A percentile compares a stretch with the other conserved stretches of the same genome.
phyloP scores from a whole-genome alignment of 352 stramenopile species.

The Phytopythium litorale region DNA sequence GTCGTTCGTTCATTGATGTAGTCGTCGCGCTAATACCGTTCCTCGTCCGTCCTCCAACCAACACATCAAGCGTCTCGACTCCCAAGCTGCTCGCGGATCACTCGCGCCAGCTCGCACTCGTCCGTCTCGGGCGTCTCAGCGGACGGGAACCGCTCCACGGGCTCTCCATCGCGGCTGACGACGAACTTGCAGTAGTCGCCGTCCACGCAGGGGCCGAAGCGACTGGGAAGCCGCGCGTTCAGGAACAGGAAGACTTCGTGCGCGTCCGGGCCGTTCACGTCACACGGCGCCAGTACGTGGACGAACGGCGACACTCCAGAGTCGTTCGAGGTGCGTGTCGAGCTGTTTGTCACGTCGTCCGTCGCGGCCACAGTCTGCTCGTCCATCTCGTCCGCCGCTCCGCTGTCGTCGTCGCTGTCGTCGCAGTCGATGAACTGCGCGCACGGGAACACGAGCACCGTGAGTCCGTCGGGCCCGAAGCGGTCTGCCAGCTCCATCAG shows the following conservation, averaged over 20 bases:
- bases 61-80: not conserved
- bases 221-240: constrained; percentile 56
- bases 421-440: constrained; percentile 86
- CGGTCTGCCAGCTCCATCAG: constrained; percentile 57
- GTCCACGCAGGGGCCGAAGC: constrained; percentile 69
- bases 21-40: not conserved
- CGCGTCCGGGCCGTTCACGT: constrained; percentile 85
- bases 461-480: constrained; percentile 49
- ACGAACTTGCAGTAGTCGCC: constrained; percentile 92
- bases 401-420: constrained; percentile 19
- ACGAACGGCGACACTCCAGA: constrained; percentile 19
- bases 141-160: constrained; percentile 65
- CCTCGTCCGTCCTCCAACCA: not conserved
- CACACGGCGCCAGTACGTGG: constrained; percentile 58
- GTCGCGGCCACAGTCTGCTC: constrained; percentile 53
- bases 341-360: constrained; percentile 17
- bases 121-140: not conserved
- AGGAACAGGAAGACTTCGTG: constrained; percentile 79
- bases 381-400: constrained; percentile 56
- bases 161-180: constrained; percentile 69
- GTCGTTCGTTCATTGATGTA: not conserved
- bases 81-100: not conserved
- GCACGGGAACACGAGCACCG: constrained; percentile 79
- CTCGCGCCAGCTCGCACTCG: not conserved
- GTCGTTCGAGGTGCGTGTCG: constrained; percentile 9